Evolutionary conservation across 2,329 filamentous ascomycete species (phyloP), one percentile per base, ranked within the genome.

Genomic region (Plectosphaerella plurivora): DNA sequence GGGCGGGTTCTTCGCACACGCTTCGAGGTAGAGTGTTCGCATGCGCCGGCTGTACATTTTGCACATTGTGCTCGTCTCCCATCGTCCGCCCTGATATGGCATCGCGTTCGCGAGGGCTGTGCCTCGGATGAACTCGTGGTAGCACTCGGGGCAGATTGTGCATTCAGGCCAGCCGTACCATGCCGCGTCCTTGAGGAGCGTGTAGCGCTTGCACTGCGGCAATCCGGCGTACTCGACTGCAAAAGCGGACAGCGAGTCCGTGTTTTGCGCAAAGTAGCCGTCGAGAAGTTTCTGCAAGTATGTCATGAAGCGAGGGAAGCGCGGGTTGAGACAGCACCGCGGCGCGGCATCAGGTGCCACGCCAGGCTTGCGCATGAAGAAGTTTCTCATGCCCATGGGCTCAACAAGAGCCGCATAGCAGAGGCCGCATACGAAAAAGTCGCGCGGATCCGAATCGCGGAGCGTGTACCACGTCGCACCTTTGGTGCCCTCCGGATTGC

Each of bases 1-100:
- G 1, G 63, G 58, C 35, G 63, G 57, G 1, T 49, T 55, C 4
- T 58, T 50, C 6, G 44, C 39, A 45, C 68, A 68, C 3, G 68
- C 67, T 22, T 65, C 57, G 1, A 51, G 52, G 55, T 69, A 72
- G 0, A 69, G 47, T 0, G 53, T 47, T 7, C 70, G 65, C 64
- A 73, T 72, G 11, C 68, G 68, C 22, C 62, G 59, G 5, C 67
- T 70, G 52, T 68, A 73, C 44, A 71, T 55, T 45, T 72, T 68
- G 55, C 70, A 72, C 60, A 72, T 67, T 3, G 57, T 54, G 50
- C 53, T 53, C 1, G 48, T 49, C 12, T 60, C 45, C 1, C 62
- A 54, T 2, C 52, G 35, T 2, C 52, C 47, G 5, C 65, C 62
- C 2, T 56, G 57, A 15, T 70, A 55, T 2, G 57, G 56, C 60